Base-by-base conservation (phyloP, 2,329 filamentous ascomycete genomes). In the Pestalotiopsis sp. region DNA sequence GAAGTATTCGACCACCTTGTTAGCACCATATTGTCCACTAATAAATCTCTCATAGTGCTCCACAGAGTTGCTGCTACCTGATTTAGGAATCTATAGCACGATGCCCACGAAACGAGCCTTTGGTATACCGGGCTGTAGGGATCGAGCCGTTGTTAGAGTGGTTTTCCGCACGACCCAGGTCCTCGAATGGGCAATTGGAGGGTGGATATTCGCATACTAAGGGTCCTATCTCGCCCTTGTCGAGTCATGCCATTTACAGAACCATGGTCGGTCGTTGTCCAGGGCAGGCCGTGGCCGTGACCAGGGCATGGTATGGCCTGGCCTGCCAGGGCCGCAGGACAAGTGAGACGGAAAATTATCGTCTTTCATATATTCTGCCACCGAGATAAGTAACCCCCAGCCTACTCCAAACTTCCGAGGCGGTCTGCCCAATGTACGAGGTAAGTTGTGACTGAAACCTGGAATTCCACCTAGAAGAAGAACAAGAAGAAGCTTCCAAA, bases 311-410 rank as follows among this genome's bases (percentile, higher is more conserved):
- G 30, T 35, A 35, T 35, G 30, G 30, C 30, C 9, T 35, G 30
- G 30, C 30, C 30, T 35, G 6, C 56, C 56, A 58, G 22, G 56
- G 22, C 14, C 14, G 44, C 56, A 58, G 56, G n/a, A 58, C 56
- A 58, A 26, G 56, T 24, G 56, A 58, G 56, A 58, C 56, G 56
- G 56, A 58, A 35, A 58, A 58, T 58, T 58, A 35, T 58, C 56
- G 22, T 58, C 56, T 5, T 6, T 35, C 56, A 61, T 39, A 7
- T 39, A 61, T 38, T 58, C 56, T 26, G 56, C 56, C 56, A 26
- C 30, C 30, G 30, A 35, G 30, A 52, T 52, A 17, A 13, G 14
- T 20, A 17, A 52, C 14, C 44, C 44, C 44, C 44, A 52, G n/a
- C 20, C 44, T 20, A 52, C 14, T 17, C 44, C 44, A 52, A 35